Conservation (phyloP, 1,284 basidiomycete species). For the Heterobasidion irregulare region DNA sequence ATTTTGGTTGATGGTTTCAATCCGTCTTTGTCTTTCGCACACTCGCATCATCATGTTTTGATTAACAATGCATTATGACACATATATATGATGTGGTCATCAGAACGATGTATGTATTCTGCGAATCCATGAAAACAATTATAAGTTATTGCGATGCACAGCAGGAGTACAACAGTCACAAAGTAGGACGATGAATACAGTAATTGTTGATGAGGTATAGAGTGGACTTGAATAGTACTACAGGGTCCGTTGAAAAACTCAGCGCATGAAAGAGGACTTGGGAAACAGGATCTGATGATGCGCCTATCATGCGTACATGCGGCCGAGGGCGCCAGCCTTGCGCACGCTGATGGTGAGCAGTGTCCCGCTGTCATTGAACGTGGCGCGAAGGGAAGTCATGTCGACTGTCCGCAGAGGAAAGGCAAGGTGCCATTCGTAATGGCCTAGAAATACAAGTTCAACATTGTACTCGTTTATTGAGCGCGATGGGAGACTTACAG, state of each 20-base stretch:
- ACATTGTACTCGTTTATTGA: not conserved
- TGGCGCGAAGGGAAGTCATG: slow-evolving; percentile 37
- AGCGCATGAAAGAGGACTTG: not conserved
- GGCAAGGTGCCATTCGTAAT: slow-evolving; percentile 47
- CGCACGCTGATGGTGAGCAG: slow-evolving; percentile 37
- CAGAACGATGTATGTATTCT: no score
- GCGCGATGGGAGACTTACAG: slow-evolving; percentile 26
- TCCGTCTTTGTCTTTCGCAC: no score
- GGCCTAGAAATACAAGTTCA: slow-evolving; percentile 24
- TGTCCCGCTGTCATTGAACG: slow-evolving; percentile 31
- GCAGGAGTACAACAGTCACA: no score
- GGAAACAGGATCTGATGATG: not conserved
- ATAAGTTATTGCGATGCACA: no score
- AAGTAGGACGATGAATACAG: no score
- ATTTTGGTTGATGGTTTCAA: no score
- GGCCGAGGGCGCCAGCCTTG: not conserved
- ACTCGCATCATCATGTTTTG: no score
- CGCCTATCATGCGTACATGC: not conserved
- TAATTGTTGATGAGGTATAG: no score
- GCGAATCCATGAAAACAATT: no score
- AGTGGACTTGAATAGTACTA: not conserved
- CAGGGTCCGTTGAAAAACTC: not conserved
- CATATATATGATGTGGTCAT: no score
- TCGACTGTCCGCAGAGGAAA: slow-evolving; percentile 40
- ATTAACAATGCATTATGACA: no score